phyloP scores from a whole-genome alignment of 2,329 filamentous ascomycete species.

The Trichocomaceae sp. region DNA sequence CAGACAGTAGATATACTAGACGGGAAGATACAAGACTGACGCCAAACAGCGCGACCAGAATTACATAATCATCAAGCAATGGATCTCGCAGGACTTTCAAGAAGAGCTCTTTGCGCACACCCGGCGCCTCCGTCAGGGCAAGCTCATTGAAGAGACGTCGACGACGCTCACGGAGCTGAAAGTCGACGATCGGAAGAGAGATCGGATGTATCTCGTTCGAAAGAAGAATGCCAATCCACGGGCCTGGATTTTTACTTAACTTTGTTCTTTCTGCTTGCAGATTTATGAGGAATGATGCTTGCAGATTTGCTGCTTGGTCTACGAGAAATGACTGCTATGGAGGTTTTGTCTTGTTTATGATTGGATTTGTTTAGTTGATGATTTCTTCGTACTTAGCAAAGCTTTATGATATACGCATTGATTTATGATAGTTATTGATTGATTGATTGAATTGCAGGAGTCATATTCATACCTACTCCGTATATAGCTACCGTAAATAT shows the following conservation, averaged over 20 bases:
- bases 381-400: slow-evolving; percentile 16
- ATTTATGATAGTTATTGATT: background rate
- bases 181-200: slow-evolving; percentile 37
- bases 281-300: too few species aligned
- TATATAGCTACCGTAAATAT: too few species aligned
- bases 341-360: slow-evolving; percentile 9
- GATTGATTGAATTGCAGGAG: background rate
- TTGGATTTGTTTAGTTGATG: slow-evolving; percentile 6
- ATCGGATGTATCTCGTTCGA: slow-evolving; percentile 42
- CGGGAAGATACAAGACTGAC: background rate
- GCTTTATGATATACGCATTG: slow-evolving; percentile 10
- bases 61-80: slow-evolving; percentile 66
- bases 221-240: slow-evolving; percentile 36
- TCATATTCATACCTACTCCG: too few species aligned
- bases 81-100: slow-evolving; percentile 65
- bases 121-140: slow-evolving; percentile 52
- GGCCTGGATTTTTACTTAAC: slow-evolving; percentile 32
- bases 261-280: too few species aligned
- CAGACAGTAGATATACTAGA: background rate
- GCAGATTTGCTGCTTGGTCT: too few species aligned
- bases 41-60: slow-evolving; percentile 50
- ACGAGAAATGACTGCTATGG: background rate
- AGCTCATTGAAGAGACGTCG: slow-evolving; percentile 30
- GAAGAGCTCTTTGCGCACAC: slow-evolving; percentile 68
- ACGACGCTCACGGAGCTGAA: slow-evolving; percentile 34